These are phyloP conservation scores for Alternaria panax DNA, from an alignment of 2,329 filamentous ascomycete species.

Conservation along the genomic window DNA sequence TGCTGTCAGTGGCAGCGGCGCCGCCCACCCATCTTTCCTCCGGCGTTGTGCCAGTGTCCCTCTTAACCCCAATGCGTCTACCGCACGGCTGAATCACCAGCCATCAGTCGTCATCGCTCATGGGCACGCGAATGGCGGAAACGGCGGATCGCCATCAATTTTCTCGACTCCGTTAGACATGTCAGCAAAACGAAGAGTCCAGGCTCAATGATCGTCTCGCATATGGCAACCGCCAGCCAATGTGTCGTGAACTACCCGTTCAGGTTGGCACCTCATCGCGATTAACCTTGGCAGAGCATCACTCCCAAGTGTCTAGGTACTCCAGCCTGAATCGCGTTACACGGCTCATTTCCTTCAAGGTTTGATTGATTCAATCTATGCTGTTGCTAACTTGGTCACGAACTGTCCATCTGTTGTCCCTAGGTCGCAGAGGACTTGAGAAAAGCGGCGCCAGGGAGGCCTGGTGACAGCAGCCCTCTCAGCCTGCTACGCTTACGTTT, in stretches of 20 bases:
- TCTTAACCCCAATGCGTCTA: conserved; percentile 23
- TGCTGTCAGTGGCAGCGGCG: conserved; percentile 27
- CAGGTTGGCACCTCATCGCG: conserved; percentile 6
- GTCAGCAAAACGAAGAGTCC: conserved; percentile 2
- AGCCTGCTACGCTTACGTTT: conserved; percentile 35
- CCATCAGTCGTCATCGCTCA: conserved; percentile 27
- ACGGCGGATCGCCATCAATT: conserved; percentile 17
- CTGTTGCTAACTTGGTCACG: conserved; percentile 18
- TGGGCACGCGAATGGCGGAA: conserved; percentile 14
- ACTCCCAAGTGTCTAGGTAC: background rate
- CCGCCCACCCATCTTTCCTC: conserved; percentile 7
- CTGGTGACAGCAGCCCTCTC: conserved; percentile 32
- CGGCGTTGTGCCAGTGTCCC: conserved; percentile 24
- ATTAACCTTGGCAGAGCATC: background rate
- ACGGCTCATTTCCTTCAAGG: conserved; percentile 16
- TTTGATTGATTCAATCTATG: conserved; percentile 23
- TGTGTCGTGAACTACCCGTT: conserved; percentile 15
- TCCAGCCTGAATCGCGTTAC: conserved; percentile 1
- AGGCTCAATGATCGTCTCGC: conserved; percentile 16
- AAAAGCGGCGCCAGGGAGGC: conserved; percentile 26
- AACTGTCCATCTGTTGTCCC: conserved; percentile 19
- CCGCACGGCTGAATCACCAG: conserved; percentile 25
- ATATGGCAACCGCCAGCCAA: conserved; percentile 10
- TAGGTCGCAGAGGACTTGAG: conserved; percentile 20
- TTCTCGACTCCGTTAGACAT: conserved; percentile 16